These are phyloP conservation scores for Prunus mume DNA, from an alignment of 306 rosid species.

Conservation along the genomic window DNA sequence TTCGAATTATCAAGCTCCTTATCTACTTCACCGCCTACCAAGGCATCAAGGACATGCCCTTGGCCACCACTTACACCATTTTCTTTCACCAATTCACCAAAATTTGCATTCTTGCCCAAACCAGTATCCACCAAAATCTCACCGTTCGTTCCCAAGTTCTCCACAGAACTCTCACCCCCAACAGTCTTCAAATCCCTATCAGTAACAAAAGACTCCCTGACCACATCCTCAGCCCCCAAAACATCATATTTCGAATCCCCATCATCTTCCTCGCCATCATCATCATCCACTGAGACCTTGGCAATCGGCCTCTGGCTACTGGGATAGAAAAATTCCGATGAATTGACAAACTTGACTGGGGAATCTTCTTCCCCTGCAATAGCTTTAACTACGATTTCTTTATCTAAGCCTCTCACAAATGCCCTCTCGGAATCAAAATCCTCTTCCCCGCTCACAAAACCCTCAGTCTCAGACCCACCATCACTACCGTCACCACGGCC, in stretches of 20 bases:
- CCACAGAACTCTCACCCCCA: conserved; percentile 28
- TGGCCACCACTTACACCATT: conserved; percentile 30
- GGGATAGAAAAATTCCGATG: conserved; percentile 30
- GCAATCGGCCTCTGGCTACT: conserved; percentile 49
- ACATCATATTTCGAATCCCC: conserved; percentile 17
- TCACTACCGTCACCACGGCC: conserved; percentile 21
- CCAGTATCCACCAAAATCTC: conserved; percentile 8
- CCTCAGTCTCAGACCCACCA: conserved; percentile 53
- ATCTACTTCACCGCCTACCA: conserved; percentile 12
- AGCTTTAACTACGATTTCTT: conserved; percentile 17
- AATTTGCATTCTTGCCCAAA: conserved; percentile 6
- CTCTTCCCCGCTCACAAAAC: conserved; percentile 63
- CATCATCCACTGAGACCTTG: conserved; percentile 49
- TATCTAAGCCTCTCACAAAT: conserved; percentile 27
- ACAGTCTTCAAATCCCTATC: not conserved
- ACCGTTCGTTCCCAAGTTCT: conserved; percentile 22
- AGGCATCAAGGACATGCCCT: conserved; percentile 32
- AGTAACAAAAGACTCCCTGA: not conserved
- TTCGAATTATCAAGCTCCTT: conserved; percentile 13
- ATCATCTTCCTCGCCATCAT: conserved; percentile 26
- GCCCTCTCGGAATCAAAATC: conserved; percentile 55
- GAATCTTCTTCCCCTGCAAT: conserved; percentile 2
- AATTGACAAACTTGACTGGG: conserved; percentile 10
- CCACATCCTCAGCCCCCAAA: conserved; percentile 8
- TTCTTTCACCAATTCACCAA: conserved; percentile 31